Base-by-base conservation (phyloP, 306 rosid genomes). In the Medicago ruthenica region DNA sequence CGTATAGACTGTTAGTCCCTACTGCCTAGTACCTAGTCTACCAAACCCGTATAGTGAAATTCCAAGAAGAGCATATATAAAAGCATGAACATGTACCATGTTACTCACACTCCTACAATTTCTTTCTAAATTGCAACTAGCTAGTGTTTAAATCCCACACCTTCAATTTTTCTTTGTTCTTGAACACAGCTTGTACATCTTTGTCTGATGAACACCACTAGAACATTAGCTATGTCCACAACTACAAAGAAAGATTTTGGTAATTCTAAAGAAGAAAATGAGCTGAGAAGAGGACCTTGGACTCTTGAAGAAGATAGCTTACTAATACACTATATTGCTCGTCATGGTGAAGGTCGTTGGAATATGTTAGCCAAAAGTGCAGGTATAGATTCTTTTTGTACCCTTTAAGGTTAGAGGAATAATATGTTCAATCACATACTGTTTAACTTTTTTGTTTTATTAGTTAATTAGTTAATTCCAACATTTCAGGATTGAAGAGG, bases 321-420 rank as follows among this genome's bases (percentile, higher is more conserved):
- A 15, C 96, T 95, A 74, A 92, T 84, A 59, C 97, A 92, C 80
- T 87, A 92, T 85, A 92, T 95, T 75, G 79, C 91, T 66, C 86
- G 80, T 66, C 92, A 95, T 72, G 98, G 97, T 0, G 98, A 95
- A 83, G 97, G 98, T 54, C 98, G 93, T 73, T 95, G 98, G 98
- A 95, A 92, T 61, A 74, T 83, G 78, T 77, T 92, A 51, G 98
- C 98, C 59, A 90, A 95, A 85, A 83, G 79, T 85, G 93, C 98
- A 76, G 97, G 98, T 92, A 83, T 21, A 16, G 15, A 64, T 65
- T 54, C 74, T 47, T 60, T 50, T 5, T 21, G 75, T 48, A 18
- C 22, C 36, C 20, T 76, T 42, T 50, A 20, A 36, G 22, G 59
- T 70, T 51, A 17, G 20, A 37, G 62, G 79, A 71, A 76, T 68